Base-by-base conservation (phyloP, 192 early-diverging fungal genomes). In the Physocladia obscura region DNA sequence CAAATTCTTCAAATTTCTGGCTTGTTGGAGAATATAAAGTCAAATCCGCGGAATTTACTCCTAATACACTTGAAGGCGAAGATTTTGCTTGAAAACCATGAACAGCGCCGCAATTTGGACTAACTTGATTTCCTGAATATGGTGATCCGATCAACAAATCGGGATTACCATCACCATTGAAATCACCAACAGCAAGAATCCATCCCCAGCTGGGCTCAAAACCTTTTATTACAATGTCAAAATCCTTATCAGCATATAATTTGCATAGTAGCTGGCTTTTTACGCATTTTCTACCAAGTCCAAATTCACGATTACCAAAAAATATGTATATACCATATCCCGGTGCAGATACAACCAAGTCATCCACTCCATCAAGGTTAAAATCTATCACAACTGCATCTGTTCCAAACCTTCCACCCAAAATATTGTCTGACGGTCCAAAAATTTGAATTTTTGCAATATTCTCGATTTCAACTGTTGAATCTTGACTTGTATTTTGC, bases 341-440 rank as follows among this genome's bases (percentile, higher is more conserved):
- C 24, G 88, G 91, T 37, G 82, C 86, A 48, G 88, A 84, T 4
- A 96, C 83, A 2, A 81, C 92, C 37, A 96, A 77, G 74, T 96
- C 93, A 70, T 93, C 93, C 22, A 94, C 87, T 0, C 94, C 93
- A 71, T 96, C 94, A 15, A 77, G 67, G 67, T 96, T 96, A 22
- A 91, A 76, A 72, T 96, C 94, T 2, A 93, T 74, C 21, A 92
- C 91, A 0, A 89, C 85, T 44, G 91, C 47, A 0, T 89, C 81
- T 73, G 87, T 85, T 3, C 94, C 94, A 77, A 94, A 96, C 26
- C 89, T 78, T 22, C 73, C 56, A 5, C 49, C 37, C 6, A 19
- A 2, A 27, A 27, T 27, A 1, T 13, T 15, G 22, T 13, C 1
- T 4, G 30, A 15, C 6, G 65, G 65, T 4, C 65, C 65, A 3